A percentile compares a stretch with the other conserved stretches of the same genome.
phyloP scores from a whole-genome alignment of 1,284 basidiomycete genomes.

The Vanrija sp. region DNA sequence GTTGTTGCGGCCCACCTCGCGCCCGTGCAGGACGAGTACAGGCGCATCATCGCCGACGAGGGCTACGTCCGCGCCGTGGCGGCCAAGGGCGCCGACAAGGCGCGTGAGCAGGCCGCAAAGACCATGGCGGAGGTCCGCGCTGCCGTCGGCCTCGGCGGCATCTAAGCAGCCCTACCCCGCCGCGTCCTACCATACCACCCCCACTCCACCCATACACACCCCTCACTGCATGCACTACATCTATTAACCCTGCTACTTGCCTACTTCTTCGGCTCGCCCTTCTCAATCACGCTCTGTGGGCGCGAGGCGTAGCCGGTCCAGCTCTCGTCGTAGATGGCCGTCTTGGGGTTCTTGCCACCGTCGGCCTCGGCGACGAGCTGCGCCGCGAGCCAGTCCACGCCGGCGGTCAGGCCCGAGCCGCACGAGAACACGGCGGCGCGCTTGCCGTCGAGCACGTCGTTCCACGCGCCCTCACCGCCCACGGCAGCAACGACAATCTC shows the following conservation, averaged over 20 bases:
- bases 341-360: constrained; percentile 25
- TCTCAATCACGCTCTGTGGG: constrained; percentile 25
- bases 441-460: constrained; percentile 53
- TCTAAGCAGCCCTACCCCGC: neutral
- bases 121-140: constrained; percentile 68
- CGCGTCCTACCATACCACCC: neutral
- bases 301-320: constrained; percentile 38
- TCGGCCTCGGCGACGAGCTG: constrained; percentile 80
- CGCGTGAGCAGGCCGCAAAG: constrained; percentile 58
- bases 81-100: constrained; percentile 61
- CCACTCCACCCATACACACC: neutral
- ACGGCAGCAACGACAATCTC: constrained; percentile 54
- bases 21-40: constrained; percentile 66
- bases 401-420: constrained; percentile 97
- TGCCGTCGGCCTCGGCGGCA: constrained; percentile 59
- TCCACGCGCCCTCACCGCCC: constrained; percentile 51
- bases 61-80: constrained; percentile 65
- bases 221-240: neutral
- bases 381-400: constrained; percentile 81
- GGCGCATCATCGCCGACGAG: constrained; percentile 60
- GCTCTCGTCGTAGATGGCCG: constrained; percentile 52
- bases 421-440: constrained; percentile 66
- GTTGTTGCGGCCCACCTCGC: constrained; percentile 67
- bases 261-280: neutral
- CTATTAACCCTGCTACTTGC: neutral